phyloP scores from a whole-genome alignment of 148 eudicot species.

The Camellia granthamiana region DNA sequence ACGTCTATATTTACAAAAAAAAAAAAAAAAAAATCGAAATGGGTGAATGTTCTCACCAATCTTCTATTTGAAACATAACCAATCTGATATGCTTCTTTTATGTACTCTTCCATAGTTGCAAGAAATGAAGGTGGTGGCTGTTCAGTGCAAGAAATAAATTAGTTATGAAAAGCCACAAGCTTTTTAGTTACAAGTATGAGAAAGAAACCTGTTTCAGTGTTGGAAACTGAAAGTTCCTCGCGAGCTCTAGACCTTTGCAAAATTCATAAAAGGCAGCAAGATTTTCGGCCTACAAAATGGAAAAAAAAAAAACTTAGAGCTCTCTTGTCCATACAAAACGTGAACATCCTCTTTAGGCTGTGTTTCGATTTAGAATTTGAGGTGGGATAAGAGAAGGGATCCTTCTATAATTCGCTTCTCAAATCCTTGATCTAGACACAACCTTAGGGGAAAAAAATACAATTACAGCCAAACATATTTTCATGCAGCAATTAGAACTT shows the following conservation, averaged over 20 bases:
- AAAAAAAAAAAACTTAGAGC: neutral
- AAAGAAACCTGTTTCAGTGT: constrained; percentile 74
- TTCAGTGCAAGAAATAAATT: constrained; percentile 21
- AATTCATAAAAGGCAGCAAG: constrained; percentile 82
- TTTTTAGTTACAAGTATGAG: constrained; percentile 4
- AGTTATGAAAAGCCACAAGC: neutral
- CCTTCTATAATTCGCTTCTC: too few relatives aligned
- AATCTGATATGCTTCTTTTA: constrained; percentile 77
- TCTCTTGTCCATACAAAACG: neutral
- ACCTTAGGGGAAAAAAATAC: neutral
- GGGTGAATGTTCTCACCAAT: constrained; percentile 50
- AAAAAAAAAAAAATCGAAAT: neutral
- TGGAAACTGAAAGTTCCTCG: constrained; percentile 94
- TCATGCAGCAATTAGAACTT: too few relatives aligned
- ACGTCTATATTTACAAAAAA: neutral
- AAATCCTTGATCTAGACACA: too few relatives aligned
- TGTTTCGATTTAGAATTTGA: too few relatives aligned
- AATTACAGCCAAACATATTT: neutral
- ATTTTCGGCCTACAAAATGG: constrained; percentile 64
- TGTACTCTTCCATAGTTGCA: constrained; percentile 94
- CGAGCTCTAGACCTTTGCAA: constrained; percentile 88
- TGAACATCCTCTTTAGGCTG: neutral
- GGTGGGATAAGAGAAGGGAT: too few relatives aligned
- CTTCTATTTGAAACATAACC: constrained; percentile 56
- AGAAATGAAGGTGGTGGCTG: constrained; percentile 98